A percentile compares a stretch with the other conserved stretches of the same genome.
phyloP scores from a whole-genome alignment of 139 green algal species.

The Gonium pectorale region DNA sequence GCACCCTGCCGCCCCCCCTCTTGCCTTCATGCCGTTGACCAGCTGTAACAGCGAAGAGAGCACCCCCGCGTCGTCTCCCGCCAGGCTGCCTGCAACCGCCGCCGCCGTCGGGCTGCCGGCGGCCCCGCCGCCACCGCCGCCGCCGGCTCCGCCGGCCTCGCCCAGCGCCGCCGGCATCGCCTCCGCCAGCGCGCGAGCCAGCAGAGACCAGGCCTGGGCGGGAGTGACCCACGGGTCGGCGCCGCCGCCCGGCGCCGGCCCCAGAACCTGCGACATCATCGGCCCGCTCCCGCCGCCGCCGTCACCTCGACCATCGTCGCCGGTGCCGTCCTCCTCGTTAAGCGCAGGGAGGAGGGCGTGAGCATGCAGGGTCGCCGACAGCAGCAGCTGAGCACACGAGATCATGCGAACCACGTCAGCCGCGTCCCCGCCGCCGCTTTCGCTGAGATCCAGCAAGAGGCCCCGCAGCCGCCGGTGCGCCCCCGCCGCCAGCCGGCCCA shows the following conservation, averaged over 20 bases:
- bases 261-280: not conserved
- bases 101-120: not conserved
- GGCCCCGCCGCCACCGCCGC: not conserved
- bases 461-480: not conserved
- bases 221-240: constrained; percentile 11
- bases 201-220: not conserved
- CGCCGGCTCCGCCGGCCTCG: not conserved
- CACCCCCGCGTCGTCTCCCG: not conserved
- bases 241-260: not conserved
- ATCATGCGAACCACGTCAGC: not conserved
- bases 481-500: not conserved
- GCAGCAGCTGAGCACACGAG: constrained; percentile 3
- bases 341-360: constrained; percentile 3
- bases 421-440: not conserved
- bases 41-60: not conserved
- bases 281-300: not conserved
- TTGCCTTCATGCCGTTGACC: not conserved
- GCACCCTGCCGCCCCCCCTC: no score
- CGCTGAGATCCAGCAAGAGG: not conserved
- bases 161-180: not conserved
- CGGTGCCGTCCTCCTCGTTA: no score
- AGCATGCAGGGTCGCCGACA: constrained; percentile 12
- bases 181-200: not conserved
- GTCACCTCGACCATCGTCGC: no score
- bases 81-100: not conserved